Evolutionary conservation across 371 early-diverging fungal genomes (phyloP), one percentile per base, ranked within the genome.

Genomic region (Mortierella sp.): DNA sequence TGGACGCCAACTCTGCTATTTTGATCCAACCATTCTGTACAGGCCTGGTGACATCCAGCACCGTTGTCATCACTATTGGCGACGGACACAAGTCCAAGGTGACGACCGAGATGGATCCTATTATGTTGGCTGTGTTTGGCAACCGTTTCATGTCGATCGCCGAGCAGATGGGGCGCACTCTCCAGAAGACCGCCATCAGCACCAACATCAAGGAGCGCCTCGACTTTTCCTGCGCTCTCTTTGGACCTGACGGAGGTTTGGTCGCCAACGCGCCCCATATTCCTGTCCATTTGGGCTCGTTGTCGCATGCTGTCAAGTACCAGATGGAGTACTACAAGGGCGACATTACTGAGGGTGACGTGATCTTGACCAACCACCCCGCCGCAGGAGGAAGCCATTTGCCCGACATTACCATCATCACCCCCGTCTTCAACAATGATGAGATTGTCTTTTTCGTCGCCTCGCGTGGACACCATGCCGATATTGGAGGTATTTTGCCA

Each of bases 121-220:
- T 98, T 75, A 95, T 94, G 88, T 90, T 99, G 13, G 93, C 97
- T 4, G 95, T 99, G 26, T 98, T 99, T 85, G 95, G 96, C 0
- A 98, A 98, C 89, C 94, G 99, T 5, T 99, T 99, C 82, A 99
- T 99, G 99, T 93, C 94, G 75, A 98, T 99, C 88, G 99, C 99
- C 19, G 98, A 99, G 83, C 98, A 99, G 89, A 99, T 99, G 99
- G 99, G 99, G 21, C 91, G 95, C 28, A 97, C 98, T 6, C 87
- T 99, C 31, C 97, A 98, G 88, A 96, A 97, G 89, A 99, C 99
- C 0, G 92, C 98, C 38, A 95, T 98, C 52, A 96, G 96, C 44
- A 98, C 98, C 34, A 99, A 99, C 77, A 98, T 99, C 88, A 99
- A 99, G 84, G 99, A 99, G 82, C 94, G 99, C 38, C 89, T 96